Conservation (phyloP, 192 early-diverging fungal genomes). For the Chytriomyces sp. region DNA sequence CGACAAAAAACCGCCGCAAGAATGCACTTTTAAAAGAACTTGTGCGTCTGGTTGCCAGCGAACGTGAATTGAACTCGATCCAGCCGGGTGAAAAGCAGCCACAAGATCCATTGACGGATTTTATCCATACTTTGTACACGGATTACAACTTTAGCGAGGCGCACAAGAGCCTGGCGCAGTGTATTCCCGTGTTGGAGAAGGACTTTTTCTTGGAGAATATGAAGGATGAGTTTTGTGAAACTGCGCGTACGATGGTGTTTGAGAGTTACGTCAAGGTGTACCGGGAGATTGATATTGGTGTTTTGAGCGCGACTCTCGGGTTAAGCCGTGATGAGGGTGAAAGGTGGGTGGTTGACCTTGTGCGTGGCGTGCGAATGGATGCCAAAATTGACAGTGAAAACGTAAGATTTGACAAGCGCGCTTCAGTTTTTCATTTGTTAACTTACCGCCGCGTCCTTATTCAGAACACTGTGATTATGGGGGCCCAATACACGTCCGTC, state of each 20-base stretch:
- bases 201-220: conserved; percentile 92
- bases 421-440: not conserved
- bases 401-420: conserved; percentile 40
- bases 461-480: conserved; percentile 92
- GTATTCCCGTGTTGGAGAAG: conserved; percentile 82
- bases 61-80: conserved; percentile 67
- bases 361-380: conserved; percentile 93
- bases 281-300: conserved; percentile 92
- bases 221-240: conserved; percentile 94
- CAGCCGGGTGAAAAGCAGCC: conserved; percentile 82
- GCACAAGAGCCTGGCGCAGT: conserved; percentile 83
- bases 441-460: not conserved
- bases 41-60: conserved; percentile 72
- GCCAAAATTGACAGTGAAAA: conserved; percentile 94
- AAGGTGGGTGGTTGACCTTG: conserved; percentile 98
- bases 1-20: conserved; percentile 82
- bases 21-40: conserved; percentile 79
- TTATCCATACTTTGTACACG: conserved; percentile 89
- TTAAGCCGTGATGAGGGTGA: conserved; percentile 89
- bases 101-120: conserved; percentile 97
- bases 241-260: conserved; percentile 90
- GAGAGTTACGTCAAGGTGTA: conserved; percentile 98
- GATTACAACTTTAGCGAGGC: conserved; percentile 95
- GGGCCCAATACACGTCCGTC: conserved; percentile 80
- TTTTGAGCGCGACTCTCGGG: conserved; percentile 81